Percentiles rank a stretch among this genome's conserved stretches.
These are phyloP conservation scores for Triticum monococcum DNA, from an alignment of 176 grass and related monocot genomes.

Conservation along the genomic window DNA sequence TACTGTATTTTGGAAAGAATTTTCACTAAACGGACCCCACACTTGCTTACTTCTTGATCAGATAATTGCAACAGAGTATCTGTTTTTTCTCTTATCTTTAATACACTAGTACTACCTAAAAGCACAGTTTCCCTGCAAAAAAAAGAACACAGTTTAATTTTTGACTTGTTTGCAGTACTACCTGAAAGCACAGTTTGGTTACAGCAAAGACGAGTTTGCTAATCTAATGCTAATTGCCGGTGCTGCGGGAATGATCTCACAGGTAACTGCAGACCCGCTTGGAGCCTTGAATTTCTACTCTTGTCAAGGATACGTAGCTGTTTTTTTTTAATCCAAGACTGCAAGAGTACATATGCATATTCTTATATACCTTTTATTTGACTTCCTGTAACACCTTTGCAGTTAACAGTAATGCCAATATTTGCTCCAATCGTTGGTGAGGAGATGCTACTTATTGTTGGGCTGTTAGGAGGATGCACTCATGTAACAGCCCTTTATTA, in stretches of 20 bases:
- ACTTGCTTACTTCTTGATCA: background rate
- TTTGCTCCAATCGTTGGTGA: slow-evolving; percentile 67
- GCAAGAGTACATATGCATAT: background rate
- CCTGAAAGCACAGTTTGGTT: slow-evolving; percentile 84
- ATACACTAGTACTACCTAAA: slow-evolving; percentile 71
- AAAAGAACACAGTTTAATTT: background rate
- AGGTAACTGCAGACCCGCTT: slow-evolving; percentile 42
- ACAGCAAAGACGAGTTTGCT: slow-evolving; percentile 90
- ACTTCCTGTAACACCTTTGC: slow-evolving; percentile 19
- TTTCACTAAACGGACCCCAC: background rate
- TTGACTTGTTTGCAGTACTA: slow-evolving; percentile 61
- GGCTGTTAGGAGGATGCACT: slow-evolving; percentile 67
- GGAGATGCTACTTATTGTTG: slow-evolving; percentile 74
- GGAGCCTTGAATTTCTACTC: background rate
- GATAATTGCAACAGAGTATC: background rate
- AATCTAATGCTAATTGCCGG: slow-evolving; percentile 72
- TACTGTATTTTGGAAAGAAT: background rate
- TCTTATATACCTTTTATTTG: background rate
- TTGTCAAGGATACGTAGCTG: background rate
- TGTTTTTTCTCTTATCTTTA: background rate
- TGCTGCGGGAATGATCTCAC: slow-evolving; percentile 67
- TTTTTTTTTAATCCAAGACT: background rate
- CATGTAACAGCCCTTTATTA: slow-evolving; percentile 54
- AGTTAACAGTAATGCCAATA: slow-evolving; percentile 86
- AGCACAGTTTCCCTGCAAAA: slow-evolving; percentile 41